These are phyloP conservation scores for Penicillium riverlandense DNA, from an alignment of 495 filamentous ascomycete species.

Conservation along the genomic window DNA sequence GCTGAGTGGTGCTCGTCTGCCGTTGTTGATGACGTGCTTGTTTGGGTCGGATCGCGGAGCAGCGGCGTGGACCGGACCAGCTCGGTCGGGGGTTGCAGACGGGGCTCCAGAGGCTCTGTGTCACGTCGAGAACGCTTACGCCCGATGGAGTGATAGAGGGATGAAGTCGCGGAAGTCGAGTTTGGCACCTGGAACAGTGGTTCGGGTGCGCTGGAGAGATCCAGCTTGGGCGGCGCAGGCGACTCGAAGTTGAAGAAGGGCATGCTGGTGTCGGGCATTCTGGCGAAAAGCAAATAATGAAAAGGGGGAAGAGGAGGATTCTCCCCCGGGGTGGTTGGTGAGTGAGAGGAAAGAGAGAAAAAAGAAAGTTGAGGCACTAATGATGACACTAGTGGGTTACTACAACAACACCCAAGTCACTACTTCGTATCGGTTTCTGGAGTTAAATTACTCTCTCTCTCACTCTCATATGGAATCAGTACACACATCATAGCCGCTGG, in stretches of 20 bases:
- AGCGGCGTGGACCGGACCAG: conserved; percentile 36
- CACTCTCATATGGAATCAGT: too few relatives aligned
- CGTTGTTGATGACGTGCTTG: too few relatives aligned
- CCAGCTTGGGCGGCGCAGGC: conserved; percentile 44
- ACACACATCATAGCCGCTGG: conserved; percentile 12
- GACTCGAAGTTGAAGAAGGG: conserved; percentile 37
- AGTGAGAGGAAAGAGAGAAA: not conserved
- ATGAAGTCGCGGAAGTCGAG: conserved; percentile 56
- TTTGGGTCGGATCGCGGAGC: conserved; percentile 25
- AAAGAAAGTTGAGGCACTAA: not conserved
- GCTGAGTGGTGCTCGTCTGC: conserved; percentile 35
- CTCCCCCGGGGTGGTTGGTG: not conserved
- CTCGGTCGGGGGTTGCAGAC: conserved; percentile 17
- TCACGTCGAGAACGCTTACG: conserved; percentile 37
- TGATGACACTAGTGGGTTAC: not conserved
- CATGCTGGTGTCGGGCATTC: conserved; percentile 38
- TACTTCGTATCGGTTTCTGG: too few relatives aligned
- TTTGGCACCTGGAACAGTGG: conserved; percentile 63
- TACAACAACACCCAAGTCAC: too few relatives aligned
- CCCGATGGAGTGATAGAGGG: conserved; percentile 53
- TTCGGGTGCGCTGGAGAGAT: conserved; percentile 46
- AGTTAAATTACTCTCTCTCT: too few relatives aligned
- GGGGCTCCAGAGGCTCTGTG: conserved; percentile 19
- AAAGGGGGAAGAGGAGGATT: not conserved
- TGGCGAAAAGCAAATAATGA: conserved; percentile 1